Evolutionary conservation across 176 grass and related monocot genomes (phyloP).

Genomic region (Melocanna baccifera): DNA sequence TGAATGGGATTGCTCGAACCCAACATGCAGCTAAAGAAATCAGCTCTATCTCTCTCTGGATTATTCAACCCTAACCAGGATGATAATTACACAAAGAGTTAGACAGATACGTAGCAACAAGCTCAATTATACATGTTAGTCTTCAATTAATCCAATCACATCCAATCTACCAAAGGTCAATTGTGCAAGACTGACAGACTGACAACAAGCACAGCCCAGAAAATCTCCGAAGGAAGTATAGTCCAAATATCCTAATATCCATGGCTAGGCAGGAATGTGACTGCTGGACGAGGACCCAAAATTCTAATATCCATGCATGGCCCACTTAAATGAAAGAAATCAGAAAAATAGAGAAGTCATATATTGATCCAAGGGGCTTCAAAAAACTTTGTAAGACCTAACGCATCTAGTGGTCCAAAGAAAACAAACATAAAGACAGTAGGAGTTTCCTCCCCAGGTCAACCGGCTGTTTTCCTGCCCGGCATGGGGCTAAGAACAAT

Average conservation of each 20-base stretch:
- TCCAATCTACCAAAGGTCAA: neutral
- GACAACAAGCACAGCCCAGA: neutral
- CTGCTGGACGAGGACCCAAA: neutral
- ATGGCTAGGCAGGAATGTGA: neutral
- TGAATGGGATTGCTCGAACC: neutral
- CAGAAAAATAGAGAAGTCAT: neutral
- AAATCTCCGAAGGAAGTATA: neutral
- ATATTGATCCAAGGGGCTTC: neutral
- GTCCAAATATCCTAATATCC: neutral
- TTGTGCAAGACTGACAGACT: neutral
- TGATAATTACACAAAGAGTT: neutral
- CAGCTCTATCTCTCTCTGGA: neutral
- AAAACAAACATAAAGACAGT: neutral
- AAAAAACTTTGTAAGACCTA: neutral
- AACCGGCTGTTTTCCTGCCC: neutral
- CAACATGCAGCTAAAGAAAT: neutral
- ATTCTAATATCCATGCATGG: neutral
- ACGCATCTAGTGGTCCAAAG: neutral
- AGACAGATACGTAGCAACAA: neutral
- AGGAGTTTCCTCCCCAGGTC: neutral
- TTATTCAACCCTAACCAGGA: neutral
- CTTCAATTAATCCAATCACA: neutral
- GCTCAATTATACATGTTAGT: neutral
- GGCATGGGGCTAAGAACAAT: neutral
- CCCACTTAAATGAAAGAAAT: neutral